A percentile compares a stretch with the other conserved stretches of the same genome.
Conservation (phyloP, 768 basidiomycete genomes). For the Lyophyllum decastes region DNA sequence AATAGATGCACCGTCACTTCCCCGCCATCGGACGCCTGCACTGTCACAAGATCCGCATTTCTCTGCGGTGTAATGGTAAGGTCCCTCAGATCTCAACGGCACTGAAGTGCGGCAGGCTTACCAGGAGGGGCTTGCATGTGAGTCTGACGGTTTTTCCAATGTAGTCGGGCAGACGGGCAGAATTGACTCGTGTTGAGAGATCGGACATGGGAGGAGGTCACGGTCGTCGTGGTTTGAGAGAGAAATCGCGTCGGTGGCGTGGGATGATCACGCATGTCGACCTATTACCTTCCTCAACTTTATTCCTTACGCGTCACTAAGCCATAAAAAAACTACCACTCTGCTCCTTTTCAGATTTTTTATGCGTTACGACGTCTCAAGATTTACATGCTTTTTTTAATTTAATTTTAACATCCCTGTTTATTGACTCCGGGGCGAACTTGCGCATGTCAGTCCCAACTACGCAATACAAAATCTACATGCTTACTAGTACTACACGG, state of each 20-base stretch:
- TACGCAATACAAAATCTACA: no score
- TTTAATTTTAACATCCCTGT: no score
- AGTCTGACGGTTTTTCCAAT: slow-evolving; percentile 59
- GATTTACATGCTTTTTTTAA: no score
- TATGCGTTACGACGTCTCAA: no score
- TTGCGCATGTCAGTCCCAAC: no score
- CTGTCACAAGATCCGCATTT: slow-evolving; percentile 50
- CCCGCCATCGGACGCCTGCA: slow-evolving; percentile 69
- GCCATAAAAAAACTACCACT: no score
- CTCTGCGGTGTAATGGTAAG: slow-evolving; percentile 25
- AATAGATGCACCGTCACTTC: slow-evolving; percentile 51
- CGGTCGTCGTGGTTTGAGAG: slow-evolving; percentile 1
- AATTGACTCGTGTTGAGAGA: slow-evolving; percentile 59
- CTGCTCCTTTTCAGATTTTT: no score
- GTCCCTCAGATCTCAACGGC: neutral
- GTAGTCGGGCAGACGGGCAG: slow-evolving; percentile 53
- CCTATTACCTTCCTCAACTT: no score
- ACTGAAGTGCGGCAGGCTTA: slow-evolving; percentile 24
- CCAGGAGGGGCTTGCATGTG: slow-evolving; percentile 60
- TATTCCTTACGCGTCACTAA: no score
- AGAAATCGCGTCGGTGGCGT: slow-evolving; percentile 11
- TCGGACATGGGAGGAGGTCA: slow-evolving; percentile 9
- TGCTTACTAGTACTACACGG: no score
- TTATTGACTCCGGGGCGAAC: no score
- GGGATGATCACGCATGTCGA: neutral